Evolutionary conservation across 306 rosid species (phyloP), one percentile per base, ranked within the genome.

Genomic region (Malus asiatica): DNA sequence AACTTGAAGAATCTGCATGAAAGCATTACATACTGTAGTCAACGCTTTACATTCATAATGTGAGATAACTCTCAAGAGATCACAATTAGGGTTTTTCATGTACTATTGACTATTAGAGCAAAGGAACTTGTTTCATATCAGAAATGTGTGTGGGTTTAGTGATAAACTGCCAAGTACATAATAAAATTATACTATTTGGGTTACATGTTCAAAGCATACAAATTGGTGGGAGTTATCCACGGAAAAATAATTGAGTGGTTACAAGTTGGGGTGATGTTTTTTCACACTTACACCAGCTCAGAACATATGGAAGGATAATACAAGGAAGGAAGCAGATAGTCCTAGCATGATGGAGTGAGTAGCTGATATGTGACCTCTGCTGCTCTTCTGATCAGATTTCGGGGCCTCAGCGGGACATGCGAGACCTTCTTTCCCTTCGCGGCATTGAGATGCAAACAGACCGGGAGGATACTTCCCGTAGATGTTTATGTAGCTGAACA

Each of bases 381-480:
- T 69, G 11, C 71, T 76, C 48, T 48, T 48, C 8, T 15, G 53
- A 46, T 79, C 0, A 6, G 14, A 19, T 23, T 66, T 68, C 19
- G 80, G 68, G 6, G 57, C 48, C 2, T 38, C 8, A 2, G 66
- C 70, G 10, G 72, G 18, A 27, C 99, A 95, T 1, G 80, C 83
- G 59, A 92, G 99, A 13, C 99, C 98, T 20, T 87, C 63, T 8
- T 79, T 62, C 0, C 85, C 96, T 79, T 87, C 99, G 27, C 80
- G 83, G 84, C 98, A 95, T 44, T 87, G 77, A 68, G 90, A 82
- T 2, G 98, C 83, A 73, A 95, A 95, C 12, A 95, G 84, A 66
- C 97, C 97, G 25, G 99, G 93, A 4, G 98, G 99, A 85, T 95
- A 95, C 55, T 87, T 86, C 0, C 97, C 99, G 45, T 92, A 92